Base-by-base conservation (phyloP, 2,329 filamentous ascomycete species). In the Colletotrichum sp. region DNA sequence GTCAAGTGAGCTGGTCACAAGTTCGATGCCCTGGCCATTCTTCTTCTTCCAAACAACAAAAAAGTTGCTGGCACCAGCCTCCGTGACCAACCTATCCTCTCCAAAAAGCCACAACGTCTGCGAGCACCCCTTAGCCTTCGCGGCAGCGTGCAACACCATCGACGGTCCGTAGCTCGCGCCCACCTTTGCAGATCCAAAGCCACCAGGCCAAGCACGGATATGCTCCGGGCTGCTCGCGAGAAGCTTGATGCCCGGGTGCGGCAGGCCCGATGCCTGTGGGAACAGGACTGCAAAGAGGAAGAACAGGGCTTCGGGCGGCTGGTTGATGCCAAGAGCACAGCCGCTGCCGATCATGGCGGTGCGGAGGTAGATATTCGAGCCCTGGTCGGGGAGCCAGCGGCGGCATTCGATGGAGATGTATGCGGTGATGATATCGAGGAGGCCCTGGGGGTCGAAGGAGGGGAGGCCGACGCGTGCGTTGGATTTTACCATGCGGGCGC, bases 1-100 rank as follows among this genome's bases (percentile, higher is more conserved):
- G 71, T 94, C 94, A 65, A 98, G 86, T 9, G 95, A 94, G 3
- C 96, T 95, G 4, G 96, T 98, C 70, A 98, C 89, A 34, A 98
- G 89, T 87, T 97, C 89, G 27, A 90, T 80, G 79, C 88, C 89
- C 7, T 90, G 92, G 2, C 84, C 85, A 48, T 34, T 55, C 67
- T 70, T 28, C 30, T 67, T 86, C 58, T 81, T 82, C 89, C 89
- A 91, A 27, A 93, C 85, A 8, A 92, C 86, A 79, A 93, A 93
- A 83, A 93, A 92, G 80, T 93, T 93, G 67, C 87, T 89, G 1
- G 90, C 91, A 0, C 91, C 91, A 0, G 91, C 91, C 82, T 93
- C 91, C 1, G 91, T 93, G 10, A 92, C 89, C 55, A 85, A 86
- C 67, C 87, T 85, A 52, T 92, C 87, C 13, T 87, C 82, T 0